These are phyloP conservation scores for Gossypium ekmanianum DNA, from an alignment of 345 rosid species.

Conservation along the genomic window DNA sequence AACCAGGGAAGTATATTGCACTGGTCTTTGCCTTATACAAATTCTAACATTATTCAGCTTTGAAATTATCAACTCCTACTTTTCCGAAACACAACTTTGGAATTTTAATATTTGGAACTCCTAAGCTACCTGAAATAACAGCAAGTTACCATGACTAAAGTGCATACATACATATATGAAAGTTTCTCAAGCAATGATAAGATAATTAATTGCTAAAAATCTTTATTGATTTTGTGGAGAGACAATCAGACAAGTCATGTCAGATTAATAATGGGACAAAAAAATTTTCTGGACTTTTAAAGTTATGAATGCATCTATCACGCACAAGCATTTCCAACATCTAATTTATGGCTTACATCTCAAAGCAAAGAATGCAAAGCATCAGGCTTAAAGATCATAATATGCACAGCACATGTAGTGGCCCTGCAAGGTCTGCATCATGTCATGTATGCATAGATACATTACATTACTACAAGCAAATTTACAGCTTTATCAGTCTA, in stretches of 20 bases:
- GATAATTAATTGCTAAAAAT: background rate
- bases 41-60: background rate
- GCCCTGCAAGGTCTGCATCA: background rate
- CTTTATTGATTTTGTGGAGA: background rate
- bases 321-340: background rate
- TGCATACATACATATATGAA: too few relatives aligned
- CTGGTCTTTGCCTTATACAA: constrained; percentile 20
- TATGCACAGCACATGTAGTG: background rate
- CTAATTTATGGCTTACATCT: background rate
- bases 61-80: constrained; percentile 7
- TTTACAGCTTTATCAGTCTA: background rate
- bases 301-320: background rate
- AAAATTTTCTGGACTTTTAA: background rate
- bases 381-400: background rate
- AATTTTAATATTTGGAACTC: constrained; percentile 20
- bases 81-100: background rate
- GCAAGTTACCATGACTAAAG: background rate
- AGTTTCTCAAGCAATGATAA: too few relatives aligned
- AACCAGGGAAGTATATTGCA: constrained; percentile 31
- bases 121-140: constrained; percentile 21
- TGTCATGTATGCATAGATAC: background rate
- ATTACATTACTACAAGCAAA: background rate
- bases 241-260: background rate
- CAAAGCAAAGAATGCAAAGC: background rate
- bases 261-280: background rate